These are phyloP conservation scores for Euryodendron excelsum DNA, from an alignment of 148 eudicot genomes.

Conservation along the genomic window DNA sequence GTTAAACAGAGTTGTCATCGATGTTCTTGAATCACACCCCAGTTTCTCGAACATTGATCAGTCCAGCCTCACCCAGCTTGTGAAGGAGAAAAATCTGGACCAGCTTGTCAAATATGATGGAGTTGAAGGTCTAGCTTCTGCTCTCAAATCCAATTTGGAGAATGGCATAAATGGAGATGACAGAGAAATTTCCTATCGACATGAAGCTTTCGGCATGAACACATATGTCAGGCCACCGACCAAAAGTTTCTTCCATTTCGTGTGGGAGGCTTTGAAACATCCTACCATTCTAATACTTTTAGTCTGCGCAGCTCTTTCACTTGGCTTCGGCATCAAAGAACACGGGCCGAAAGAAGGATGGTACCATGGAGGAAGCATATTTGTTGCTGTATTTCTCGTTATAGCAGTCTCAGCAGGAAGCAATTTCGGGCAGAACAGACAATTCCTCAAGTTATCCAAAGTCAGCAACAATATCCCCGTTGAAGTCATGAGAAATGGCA, in stretches of 20 bases:
- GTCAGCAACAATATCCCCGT: slow-evolving; percentile 5
- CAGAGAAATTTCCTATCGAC: neutral
- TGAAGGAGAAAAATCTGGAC: too few species aligned
- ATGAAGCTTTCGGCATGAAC: slow-evolving; percentile 11
- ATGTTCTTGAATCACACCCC: too few species aligned
- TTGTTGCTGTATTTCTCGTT: neutral
- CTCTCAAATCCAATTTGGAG: slow-evolving; percentile 18
- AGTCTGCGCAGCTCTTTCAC: slow-evolving; percentile 15
- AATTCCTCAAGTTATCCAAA: slow-evolving; percentile 1
- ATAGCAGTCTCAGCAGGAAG: neutral
- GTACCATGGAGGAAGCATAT: slow-evolving; percentile 32
- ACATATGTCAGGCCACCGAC: slow-evolving; percentile 17
- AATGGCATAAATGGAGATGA: slow-evolving; percentile 5
- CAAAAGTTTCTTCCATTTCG: slow-evolving; percentile 10
- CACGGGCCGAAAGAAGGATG: slow-evolving; percentile 24
- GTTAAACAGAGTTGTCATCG: too few species aligned
- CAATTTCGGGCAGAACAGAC: slow-evolving; percentile 1
- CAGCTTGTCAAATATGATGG: neutral
- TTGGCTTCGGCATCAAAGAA: slow-evolving; percentile 22
- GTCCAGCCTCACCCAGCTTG: too few species aligned
- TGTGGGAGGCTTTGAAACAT: slow-evolving; percentile 24
- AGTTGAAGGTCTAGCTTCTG: neutral
- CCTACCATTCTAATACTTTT: slow-evolving; percentile 14
- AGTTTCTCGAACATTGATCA: too few species aligned
- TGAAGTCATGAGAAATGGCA: slow-evolving; percentile 24